phyloP scores from a whole-genome alignment of 345 rosid species.

The Syzygium grande region DNA sequence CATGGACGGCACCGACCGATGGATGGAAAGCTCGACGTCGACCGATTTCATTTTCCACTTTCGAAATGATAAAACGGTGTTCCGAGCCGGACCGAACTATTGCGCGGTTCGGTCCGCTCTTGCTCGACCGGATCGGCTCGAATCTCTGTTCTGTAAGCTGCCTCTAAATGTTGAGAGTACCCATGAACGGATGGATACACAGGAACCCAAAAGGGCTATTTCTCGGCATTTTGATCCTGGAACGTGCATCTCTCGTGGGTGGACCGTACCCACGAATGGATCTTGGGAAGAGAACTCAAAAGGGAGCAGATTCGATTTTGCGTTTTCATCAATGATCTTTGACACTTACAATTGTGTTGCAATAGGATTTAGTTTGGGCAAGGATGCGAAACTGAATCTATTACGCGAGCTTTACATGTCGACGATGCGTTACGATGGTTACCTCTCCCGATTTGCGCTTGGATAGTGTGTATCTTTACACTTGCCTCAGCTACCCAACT shows the following conservation, averaged over 20 bases:
- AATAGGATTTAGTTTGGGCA: neutral
- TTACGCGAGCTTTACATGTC: neutral
- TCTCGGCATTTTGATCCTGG: accelerated
- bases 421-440: accelerated
- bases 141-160: neutral
- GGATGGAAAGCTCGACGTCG: neutral
- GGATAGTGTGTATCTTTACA: neutral
- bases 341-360: neutral
- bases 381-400: neutral
- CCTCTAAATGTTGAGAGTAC: neutral
- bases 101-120: accelerated
- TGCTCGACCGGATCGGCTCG: accelerated
- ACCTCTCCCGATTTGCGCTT: neutral
- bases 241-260: neutral
- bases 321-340: neutral
- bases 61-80: neutral
- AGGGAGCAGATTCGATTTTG: neutral
- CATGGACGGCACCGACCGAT: too few relatives aligned
- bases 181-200: neutral
- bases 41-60: neutral
- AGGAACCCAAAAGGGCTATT: neutral
- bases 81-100: accelerated
- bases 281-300: neutral
- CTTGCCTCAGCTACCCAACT: neutral
- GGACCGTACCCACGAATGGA: neutral